phyloP scores from a whole-genome alignment of 1,284 basidiomycete species.

The Prillingera fragicola region DNA sequence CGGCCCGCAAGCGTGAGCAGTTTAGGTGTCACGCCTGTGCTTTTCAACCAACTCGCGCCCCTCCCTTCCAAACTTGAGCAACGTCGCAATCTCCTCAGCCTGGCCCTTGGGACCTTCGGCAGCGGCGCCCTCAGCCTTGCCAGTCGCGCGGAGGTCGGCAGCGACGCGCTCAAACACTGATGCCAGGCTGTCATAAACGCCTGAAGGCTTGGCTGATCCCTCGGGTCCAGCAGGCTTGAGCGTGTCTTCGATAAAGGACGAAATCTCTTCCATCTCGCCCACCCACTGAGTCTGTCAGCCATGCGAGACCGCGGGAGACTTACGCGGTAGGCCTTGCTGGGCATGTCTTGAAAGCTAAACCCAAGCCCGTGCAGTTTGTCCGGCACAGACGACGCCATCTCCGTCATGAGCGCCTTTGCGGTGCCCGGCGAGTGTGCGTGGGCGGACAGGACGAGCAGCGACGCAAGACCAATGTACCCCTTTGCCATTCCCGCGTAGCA shows the following conservation, averaged over 20 bases:
- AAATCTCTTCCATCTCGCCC: slow-evolving; percentile 24
- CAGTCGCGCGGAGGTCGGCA: slow-evolving; percentile 9
- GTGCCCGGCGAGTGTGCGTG: slow-evolving; percentile 19
- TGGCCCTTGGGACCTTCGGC: neutral
- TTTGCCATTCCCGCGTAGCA: slow-evolving; percentile 21
- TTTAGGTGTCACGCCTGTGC: no score
- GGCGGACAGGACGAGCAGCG: slow-evolving; percentile 16
- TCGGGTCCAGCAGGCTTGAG: neutral
- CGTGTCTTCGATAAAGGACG: slow-evolving; percentile 12
- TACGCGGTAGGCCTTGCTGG: slow-evolving; percentile 21
- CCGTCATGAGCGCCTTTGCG: slow-evolving; percentile 14
- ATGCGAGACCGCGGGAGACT: slow-evolving; percentile 1
- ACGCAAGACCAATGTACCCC: slow-evolving; percentile 11
- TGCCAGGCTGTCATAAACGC: slow-evolving; percentile 13
- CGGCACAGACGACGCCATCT: slow-evolving; percentile 6
- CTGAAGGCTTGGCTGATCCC: neutral
- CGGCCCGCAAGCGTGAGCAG: no score
- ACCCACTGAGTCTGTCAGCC: slow-evolving; percentile 14
- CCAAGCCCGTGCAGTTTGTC: slow-evolving; percentile 3
- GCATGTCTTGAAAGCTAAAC: slow-evolving; percentile 10
- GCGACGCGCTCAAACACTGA: slow-evolving; percentile 18
- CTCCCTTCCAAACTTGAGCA: slow-evolving; percentile 10
- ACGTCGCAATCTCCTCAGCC: slow-evolving; percentile 5
- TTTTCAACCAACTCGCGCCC: slow-evolving; percentile 15
- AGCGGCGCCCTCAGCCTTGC: neutral